Evolutionary conservation across 1,139 yeast species (phyloP).

Genomic region (Pichia terricola): DNA sequence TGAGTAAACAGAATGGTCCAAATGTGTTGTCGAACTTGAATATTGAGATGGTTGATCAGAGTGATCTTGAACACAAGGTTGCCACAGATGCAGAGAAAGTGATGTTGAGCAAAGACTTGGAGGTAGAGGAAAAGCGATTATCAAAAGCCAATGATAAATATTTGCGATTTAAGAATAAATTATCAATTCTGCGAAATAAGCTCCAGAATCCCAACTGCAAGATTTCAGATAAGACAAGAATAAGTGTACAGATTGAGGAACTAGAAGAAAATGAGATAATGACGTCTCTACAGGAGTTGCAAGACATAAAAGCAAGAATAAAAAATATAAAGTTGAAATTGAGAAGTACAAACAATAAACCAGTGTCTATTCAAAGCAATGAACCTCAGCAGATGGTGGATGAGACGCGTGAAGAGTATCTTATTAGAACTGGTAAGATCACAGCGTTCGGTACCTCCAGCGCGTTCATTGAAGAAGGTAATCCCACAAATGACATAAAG

Average conservation of each 20-base stretch:
- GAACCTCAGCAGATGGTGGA: slow-evolving; percentile 36
- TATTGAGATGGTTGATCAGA: slow-evolving; percentile 60
- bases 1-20: not conserved
- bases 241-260: slow-evolving; percentile 46
- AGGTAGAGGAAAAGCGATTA: slow-evolving; percentile 64
- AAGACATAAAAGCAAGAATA: slow-evolving; percentile 56
- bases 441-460: slow-evolving; percentile 83
- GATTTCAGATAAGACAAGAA: slow-evolving; percentile 53
- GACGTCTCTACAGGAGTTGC: slow-evolving; percentile 48
- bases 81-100: slow-evolving; percentile 61
- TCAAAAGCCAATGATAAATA: slow-evolving; percentile 50
- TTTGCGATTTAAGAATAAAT: slow-evolving; percentile 28
- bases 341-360: not conserved
- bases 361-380: not conserved
- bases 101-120: slow-evolving; percentile 53
- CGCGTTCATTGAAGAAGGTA: slow-evolving; percentile 34
- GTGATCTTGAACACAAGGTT: slow-evolving; percentile 59
- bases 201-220: slow-evolving; percentile 7
- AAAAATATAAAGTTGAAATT: slow-evolving; percentile 18
- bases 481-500: slow-evolving; percentile 4
- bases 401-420: slow-evolving; percentile 70
- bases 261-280: slow-evolving; percentile 43
- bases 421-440: slow-evolving; percentile 82
- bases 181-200: slow-evolving; percentile 4
- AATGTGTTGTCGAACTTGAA: slow-evolving; percentile 29